phyloP scores from a whole-genome alignment of 345 rosid genomes.

The Sisymbrium altissimum region DNA sequence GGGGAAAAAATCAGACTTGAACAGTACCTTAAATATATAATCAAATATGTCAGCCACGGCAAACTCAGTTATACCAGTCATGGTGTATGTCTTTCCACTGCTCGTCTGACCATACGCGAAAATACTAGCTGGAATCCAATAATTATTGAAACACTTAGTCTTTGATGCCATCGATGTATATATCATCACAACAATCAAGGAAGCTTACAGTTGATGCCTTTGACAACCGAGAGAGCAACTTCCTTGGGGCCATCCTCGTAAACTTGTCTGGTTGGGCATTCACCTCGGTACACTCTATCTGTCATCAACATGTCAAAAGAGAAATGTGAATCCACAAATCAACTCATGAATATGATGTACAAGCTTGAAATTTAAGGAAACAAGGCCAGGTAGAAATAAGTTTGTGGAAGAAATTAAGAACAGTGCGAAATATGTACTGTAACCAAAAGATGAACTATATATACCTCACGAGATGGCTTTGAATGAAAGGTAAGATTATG shows the following conservation, averaged over 20 bases:
- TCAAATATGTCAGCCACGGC: constrained; percentile 89
- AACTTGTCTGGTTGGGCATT: constrained; percentile 69
- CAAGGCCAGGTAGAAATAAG: neutral
- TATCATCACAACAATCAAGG: neutral
- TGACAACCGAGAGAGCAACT: constrained; percentile 88
- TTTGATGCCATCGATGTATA: neutral
- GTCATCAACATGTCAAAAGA: constrained; percentile 20
- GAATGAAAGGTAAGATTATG: constrained; percentile 46
- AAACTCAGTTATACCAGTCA: constrained; percentile 88
- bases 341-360: neutral
- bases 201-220: constrained; percentile 83
- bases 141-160: neutral
- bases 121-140: constrained; percentile 63
- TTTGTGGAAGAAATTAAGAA: neutral
- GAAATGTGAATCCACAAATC: constrained; percentile 9
- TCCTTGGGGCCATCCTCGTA: constrained; percentile 81
- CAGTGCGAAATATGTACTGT: neutral
- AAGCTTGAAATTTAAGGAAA: neutral
- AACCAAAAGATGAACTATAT: neutral
- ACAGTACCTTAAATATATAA: constrained; percentile 62
- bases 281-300: constrained; percentile 96
- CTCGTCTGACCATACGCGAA: constrained; percentile 99
- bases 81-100: constrained; percentile 99
- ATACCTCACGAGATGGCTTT: constrained; percentile 40
- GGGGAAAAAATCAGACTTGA: constrained; percentile 9